A percentile compares a stretch with the other conserved stretches of the same genome.
Evolutionary conservation across 768 basidiomycete species (phyloP).

Genomic region (Hygrocybe punicea): DNA sequence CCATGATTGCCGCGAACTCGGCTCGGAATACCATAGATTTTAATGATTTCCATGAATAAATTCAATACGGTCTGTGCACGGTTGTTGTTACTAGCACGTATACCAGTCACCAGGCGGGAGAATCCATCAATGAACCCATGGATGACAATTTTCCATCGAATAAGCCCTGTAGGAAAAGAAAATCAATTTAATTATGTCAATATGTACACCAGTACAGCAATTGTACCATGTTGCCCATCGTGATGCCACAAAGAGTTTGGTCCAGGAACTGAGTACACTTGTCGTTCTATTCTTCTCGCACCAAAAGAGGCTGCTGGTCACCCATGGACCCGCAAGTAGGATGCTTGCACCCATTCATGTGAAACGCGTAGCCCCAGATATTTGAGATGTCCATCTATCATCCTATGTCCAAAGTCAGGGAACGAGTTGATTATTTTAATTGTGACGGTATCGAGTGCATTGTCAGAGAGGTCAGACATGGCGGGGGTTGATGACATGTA

Average conservation of each 20-base stretch:
- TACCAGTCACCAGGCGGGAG: slow-evolving; percentile 33
- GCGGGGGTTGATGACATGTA: slow-evolving; percentile 10
- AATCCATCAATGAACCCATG: slow-evolving; percentile 46
- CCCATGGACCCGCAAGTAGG: slow-evolving; percentile 21
- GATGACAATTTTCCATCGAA: slow-evolving; percentile 36
- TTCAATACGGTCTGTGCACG: slow-evolving; percentile 36
- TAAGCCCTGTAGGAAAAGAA: slow-evolving; percentile 27
- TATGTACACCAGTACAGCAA: slow-evolving; percentile 13
- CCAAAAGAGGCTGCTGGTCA: slow-evolving; percentile 21
- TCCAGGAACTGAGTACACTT: slow-evolving; percentile 33
- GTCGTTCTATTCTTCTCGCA: slow-evolving; percentile 18
- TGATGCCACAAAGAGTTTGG: slow-evolving; percentile 40
- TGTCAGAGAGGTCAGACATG: slow-evolving; percentile 18
- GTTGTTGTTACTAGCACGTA: slow-evolving; percentile 42
- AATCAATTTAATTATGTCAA: not conserved
- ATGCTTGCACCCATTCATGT: slow-evolving; percentile 13
- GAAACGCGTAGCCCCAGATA: slow-evolving; percentile 21
- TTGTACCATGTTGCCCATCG: slow-evolving; percentile 36
- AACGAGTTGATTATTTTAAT: slow-evolving; percentile 20
- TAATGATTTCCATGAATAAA: slow-evolving; percentile 27
- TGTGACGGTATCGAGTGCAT: slow-evolving; percentile 21
- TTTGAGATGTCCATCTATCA: slow-evolving; percentile 25
- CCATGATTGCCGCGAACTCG: slow-evolving; percentile 33
- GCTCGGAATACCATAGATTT: slow-evolving; percentile 24
- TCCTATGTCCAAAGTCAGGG: slow-evolving; percentile 23